Evolutionary conservation across 371 early-diverging fungal species (phyloP).

Genomic region (Mucor saturninus): DNA sequence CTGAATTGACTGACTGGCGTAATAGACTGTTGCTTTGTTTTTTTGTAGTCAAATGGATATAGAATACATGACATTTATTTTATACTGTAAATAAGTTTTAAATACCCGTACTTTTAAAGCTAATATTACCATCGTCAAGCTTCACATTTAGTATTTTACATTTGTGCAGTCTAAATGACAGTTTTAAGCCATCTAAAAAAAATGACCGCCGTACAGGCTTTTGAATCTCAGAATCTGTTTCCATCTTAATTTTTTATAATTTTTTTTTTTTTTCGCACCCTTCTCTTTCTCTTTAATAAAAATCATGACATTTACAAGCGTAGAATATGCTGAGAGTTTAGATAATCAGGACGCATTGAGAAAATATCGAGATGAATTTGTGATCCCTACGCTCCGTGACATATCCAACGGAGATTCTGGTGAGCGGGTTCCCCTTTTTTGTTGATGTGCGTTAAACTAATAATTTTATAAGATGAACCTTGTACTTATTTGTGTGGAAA

Average conservation of each 20-base stretch:
- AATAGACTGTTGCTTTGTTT: too few relatives aligned
- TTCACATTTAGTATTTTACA: too few relatives aligned
- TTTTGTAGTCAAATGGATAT: too few relatives aligned
- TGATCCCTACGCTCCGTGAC: conserved; percentile 62
- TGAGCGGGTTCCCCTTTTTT: conserved; percentile 14
- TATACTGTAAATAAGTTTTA: too few relatives aligned
- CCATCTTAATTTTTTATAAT: too few relatives aligned
- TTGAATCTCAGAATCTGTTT: not conserved
- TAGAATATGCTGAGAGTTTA: conserved; percentile 59
- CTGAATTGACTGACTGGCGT: too few relatives aligned
- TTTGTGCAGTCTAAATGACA: too few relatives aligned
- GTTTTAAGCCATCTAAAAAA: too few relatives aligned
- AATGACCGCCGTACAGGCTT: not conserved
- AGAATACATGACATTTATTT: too few relatives aligned
- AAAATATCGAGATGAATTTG: conserved; percentile 68
- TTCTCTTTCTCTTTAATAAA: not conserved
- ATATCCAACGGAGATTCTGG: conserved; percentile 31
- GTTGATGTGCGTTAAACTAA: conserved; percentile 3
- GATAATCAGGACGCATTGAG: conserved; percentile 65
- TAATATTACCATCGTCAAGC: too few relatives aligned
- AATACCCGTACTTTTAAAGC: too few relatives aligned
- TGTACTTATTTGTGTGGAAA: conserved; percentile 92
- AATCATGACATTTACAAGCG: conserved; percentile 4
- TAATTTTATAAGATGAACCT: conserved; percentile 38
- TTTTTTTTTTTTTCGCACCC: too few relatives aligned